These are phyloP conservation scores for Sporisorium exsertum DNA, from an alignment of 1,284 basidiomycete genomes.

Conservation along the genomic window DNA sequence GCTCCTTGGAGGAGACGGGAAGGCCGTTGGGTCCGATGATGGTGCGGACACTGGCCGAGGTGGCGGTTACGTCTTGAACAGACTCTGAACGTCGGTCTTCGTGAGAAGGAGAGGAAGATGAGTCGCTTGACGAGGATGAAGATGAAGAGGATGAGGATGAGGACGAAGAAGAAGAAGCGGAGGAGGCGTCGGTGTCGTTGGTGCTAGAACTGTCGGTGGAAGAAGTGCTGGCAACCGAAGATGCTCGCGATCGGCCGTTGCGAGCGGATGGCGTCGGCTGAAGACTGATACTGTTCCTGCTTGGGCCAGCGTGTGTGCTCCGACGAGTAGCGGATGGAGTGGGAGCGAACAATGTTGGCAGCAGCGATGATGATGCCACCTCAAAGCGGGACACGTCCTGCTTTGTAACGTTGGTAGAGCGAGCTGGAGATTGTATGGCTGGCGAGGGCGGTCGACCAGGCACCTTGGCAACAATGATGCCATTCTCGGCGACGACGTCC, in stretches of 20 bases:
- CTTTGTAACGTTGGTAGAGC: not conserved
- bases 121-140: conserved; percentile 2
- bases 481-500: conserved; percentile 38
- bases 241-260: conserved; percentile 10
- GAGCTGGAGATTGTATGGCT: not conserved
- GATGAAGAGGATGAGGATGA: conserved; percentile 14
- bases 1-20: conserved; percentile 40
- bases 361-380: not conserved
- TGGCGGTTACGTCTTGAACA: conserved; percentile 40
- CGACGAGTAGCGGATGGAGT: not conserved
- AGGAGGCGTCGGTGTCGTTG: not conserved
- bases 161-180: conserved; percentile 12
- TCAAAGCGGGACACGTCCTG: not conserved
- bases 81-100: conserved; percentile 28
- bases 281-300: not conserved
- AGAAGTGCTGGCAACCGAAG: conserved; percentile 10
- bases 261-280: not conserved
- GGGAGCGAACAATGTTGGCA: not conserved
- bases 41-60: conserved; percentile 23
- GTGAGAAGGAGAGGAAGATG: conserved; percentile 14
- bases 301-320: not conserved
- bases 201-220: conserved; percentile 21
- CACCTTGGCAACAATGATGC: conserved; percentile 35
- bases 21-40: conserved; percentile 32
- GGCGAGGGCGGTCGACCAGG: not conserved